Conservation (phyloP, 768 basidiomycete genomes). For the Boletus subparvulus region DNA sequence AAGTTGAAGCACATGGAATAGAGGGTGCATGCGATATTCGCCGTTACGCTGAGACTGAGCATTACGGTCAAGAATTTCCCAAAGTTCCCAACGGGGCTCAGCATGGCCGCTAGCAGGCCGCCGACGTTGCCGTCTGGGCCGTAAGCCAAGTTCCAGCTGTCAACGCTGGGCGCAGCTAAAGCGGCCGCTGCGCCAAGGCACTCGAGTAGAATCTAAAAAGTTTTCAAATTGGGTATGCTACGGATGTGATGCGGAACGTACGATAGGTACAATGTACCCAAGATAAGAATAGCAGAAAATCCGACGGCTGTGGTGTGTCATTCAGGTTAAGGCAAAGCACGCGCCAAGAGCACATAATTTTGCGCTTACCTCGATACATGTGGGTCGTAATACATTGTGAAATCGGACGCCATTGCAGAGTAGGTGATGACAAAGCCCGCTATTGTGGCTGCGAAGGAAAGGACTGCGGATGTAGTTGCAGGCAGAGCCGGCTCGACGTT, state of each 20-base stretch:
- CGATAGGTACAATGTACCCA: conserved; percentile 61
- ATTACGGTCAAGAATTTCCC: conserved; percentile 72
- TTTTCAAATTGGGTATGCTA: neutral
- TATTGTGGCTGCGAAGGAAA: conserved; percentile 67
- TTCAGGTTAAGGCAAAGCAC: conserved; percentile 8
- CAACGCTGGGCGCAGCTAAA: conserved; percentile 52
- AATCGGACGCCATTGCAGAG: conserved; percentile 64
- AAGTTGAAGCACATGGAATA: conserved; percentile 78
- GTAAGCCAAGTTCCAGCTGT: conserved; percentile 57
- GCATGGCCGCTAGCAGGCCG: conserved; percentile 60
- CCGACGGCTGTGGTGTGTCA: conserved; percentile 41
- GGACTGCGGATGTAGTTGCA: conserved; percentile 50
- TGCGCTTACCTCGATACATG: conserved; percentile 52
- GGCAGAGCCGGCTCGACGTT: conserved; percentile 47
- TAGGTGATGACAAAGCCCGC: conserved; percentile 74
- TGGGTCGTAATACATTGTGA: conserved; percentile 66
- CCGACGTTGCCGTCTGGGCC: conserved; percentile 55
- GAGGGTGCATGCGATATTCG: conserved; percentile 79
- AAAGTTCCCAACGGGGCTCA: conserved; percentile 61
- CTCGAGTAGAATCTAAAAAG: conserved; percentile 37
- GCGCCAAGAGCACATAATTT: neutral
- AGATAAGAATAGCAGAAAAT: conserved; percentile 67
- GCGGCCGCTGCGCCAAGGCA: conserved; percentile 71
- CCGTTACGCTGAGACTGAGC: conserved; percentile 72
- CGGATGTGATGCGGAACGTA: conserved; percentile 35